Evolutionary conservation across 192 early-diverging fungal species (phyloP).

Genomic region (Coemansia sp.): DNA sequence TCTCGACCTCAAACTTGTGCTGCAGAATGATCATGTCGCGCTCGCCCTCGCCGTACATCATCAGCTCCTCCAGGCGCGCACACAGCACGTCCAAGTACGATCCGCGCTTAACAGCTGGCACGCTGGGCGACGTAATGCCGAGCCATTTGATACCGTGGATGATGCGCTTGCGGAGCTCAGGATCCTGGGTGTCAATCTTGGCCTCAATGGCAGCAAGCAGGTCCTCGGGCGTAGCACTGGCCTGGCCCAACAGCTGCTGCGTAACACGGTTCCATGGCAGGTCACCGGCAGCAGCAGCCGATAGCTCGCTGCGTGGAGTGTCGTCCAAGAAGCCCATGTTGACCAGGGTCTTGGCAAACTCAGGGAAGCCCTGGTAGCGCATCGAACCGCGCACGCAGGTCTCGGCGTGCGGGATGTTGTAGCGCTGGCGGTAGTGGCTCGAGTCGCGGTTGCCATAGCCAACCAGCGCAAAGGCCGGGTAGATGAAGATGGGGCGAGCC

Average conservation of each 20-base stretch:
- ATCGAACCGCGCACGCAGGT: slow-evolving; percentile 94
- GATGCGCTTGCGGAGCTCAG: slow-evolving; percentile 59
- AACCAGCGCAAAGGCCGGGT: slow-evolving; percentile 93
- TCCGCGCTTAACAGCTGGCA: slow-evolving; percentile 64
- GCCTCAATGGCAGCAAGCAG: slow-evolving; percentile 64
- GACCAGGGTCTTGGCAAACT: slow-evolving; percentile 93
- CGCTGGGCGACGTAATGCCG: slow-evolving; percentile 76
- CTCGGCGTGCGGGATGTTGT: slow-evolving; percentile 90
- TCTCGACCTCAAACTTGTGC: slow-evolving; percentile 94
- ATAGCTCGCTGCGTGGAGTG: slow-evolving; percentile 61
- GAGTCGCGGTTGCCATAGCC: slow-evolving; percentile 99
- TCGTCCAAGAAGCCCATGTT: slow-evolving; percentile 91
- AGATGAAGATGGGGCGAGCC: slow-evolving; percentile 88
- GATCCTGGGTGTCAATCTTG: slow-evolving; percentile 65
- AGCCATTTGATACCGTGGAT: slow-evolving; percentile 82
- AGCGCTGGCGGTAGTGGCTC: slow-evolving; percentile 87
- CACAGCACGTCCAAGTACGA: slow-evolving; percentile 90
- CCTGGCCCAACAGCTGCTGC: slow-evolving; percentile 56
- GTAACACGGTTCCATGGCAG: slow-evolving; percentile 79
- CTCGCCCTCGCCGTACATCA: slow-evolving; percentile 90
- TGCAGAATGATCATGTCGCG: slow-evolving; percentile 98
- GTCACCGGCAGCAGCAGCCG: slow-evolving; percentile 49
- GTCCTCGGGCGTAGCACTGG: slow-evolving; percentile 36
- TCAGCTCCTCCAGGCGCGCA: slow-evolving; percentile 92
- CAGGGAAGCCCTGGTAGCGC: slow-evolving; percentile 95